Base-by-base conservation (phyloP, 1,139 yeast species). In the Candida tropicalis region DNA sequence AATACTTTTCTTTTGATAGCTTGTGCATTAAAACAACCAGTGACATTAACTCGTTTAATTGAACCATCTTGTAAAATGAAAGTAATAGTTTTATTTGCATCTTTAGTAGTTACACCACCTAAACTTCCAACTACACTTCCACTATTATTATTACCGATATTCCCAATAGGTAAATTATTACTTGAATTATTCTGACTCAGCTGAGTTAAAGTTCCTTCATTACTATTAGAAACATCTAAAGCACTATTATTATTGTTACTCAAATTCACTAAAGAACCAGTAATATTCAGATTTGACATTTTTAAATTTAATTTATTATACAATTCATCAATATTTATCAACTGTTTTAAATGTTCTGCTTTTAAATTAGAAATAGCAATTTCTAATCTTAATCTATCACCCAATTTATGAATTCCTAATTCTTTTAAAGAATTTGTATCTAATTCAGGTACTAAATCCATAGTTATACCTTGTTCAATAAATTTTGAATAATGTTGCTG, bases 1-100 rank as follows among this genome's bases (percentile, higher is more conserved):
- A 89, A 66, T 2, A 87, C 82, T 53, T 83, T 83, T 40, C 82
- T 71, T 60, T 87, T 88, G 41, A 89, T 86, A 10, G 90, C 81
- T 44, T 81, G 86, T 1, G 96, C 91, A 57, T 84, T 85, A 60
- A 82, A 84, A 58, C 96, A 87, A 0, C 91, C 95, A 10, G 83
- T 79, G 1, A 89, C 84, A 55, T 85, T 84, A 32, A 89, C 84
- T 41, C 79, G 74, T 53, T 84, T 84, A 5, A 82, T 74, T n/a
- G 84, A 73, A 0, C 97, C 97, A 60, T 83, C 87, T 42, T 82
- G 85, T 16, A 83, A 70, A 33, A 90, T 86, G 51, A 90, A 84
- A 2, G 85, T 82, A 33, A 84, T 78, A 38, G 54, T 66, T 48
- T 70, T 69, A 38, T 73, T 75, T 38, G 76, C 65, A 47, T 77